Conservation (phyloP, 2,329 filamentous ascomycete species). For the Trichoderma afroharzianum region DNA sequence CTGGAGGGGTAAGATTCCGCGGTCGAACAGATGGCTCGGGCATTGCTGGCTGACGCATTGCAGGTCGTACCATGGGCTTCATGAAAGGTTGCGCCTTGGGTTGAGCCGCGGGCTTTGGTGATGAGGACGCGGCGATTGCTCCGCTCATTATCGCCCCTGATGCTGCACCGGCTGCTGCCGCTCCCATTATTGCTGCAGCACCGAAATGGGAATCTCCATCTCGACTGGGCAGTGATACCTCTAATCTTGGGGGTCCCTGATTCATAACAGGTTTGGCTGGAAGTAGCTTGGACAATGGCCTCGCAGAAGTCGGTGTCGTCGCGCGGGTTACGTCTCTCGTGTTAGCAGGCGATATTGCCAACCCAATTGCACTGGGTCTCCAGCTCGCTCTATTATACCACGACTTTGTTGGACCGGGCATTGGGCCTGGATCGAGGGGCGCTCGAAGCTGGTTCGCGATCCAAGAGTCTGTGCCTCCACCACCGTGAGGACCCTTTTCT, state of each 20-base stretch:
- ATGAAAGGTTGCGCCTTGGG: neutral
- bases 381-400: constrained; percentile 30
- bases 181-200: neutral
- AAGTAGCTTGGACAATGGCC: constrained; percentile 42
- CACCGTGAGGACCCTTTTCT: constrained; percentile 25
- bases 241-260: constrained; percentile 1
- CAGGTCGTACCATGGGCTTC: neutral
- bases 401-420: constrained; percentile 22
- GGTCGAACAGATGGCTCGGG: neutral
- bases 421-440: constrained; percentile 21
- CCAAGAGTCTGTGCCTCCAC: constrained; percentile 25
- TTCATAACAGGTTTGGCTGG: constrained; percentile 45
- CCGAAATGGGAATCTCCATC: neutral
- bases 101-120: neutral
- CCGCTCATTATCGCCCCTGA: constrained; percentile 13
- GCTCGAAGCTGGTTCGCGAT: constrained; percentile 24
- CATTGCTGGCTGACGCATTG: neutral
- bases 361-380: constrained; percentile 40
- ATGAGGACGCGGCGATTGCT: neutral
- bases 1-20: constrained; percentile 12
- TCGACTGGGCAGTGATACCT: constrained; percentile 2
- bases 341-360: constrained; percentile 40
- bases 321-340: constrained; percentile 23
- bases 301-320: constrained; percentile 23
- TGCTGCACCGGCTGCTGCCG: constrained; percentile 16